Conservation (phyloP, 2,329 filamentous ascomycete genomes). For the Aspergillus japonicus region DNA sequence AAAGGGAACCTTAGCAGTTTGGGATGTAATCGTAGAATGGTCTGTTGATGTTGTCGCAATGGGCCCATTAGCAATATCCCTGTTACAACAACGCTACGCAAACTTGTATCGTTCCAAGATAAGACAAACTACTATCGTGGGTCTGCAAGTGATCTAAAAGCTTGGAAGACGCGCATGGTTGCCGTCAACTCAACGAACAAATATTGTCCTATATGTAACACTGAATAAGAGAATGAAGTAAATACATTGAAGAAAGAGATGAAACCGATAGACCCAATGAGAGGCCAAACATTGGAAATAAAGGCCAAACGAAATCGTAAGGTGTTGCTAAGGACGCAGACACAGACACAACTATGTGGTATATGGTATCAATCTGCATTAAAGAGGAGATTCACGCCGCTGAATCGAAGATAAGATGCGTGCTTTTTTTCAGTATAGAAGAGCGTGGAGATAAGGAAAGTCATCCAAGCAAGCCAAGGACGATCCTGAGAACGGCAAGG, state of each 20-base stretch:
- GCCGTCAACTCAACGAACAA: neutral
- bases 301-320: conserved; percentile 12
- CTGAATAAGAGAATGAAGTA: neutral
- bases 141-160: neutral
- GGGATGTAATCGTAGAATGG: too few relatives aligned
- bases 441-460: conserved; percentile 6
- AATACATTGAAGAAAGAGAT: conserved; percentile 12
- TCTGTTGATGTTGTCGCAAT: too few relatives aligned
- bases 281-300: conserved; percentile 3
- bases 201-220: neutral
- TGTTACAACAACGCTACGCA: neutral
- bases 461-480: conserved; percentile 11
- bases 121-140: neutral
- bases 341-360: conserved; percentile 16
- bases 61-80: too few relatives aligned
- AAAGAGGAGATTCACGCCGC: conserved; percentile 26
- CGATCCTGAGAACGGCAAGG: conserved; percentile 10
- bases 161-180: neutral
- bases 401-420: conserved; percentile 24
- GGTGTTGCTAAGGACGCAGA: conserved; percentile 5
- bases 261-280: neutral
- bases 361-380: conserved; percentile 40
- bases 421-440: conserved; percentile 14
- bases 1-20: too few relatives aligned
- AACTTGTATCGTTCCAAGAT: neutral